Conservation (phyloP, 371 early-diverging fungal species). For the Mucor indicus region DNA sequence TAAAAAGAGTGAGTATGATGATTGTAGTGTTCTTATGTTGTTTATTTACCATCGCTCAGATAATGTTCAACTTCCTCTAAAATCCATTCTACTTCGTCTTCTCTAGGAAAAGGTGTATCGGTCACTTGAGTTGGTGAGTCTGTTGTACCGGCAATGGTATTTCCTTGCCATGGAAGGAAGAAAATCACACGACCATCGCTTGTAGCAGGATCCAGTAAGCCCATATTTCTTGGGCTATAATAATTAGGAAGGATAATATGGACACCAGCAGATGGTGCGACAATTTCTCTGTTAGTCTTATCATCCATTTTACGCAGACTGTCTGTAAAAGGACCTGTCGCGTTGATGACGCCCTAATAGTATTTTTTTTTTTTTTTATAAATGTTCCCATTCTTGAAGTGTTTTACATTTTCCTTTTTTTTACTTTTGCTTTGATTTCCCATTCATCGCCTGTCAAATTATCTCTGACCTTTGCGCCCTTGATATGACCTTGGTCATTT, state of each 20-base stretch:
- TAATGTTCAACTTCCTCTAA: constrained; percentile 92
- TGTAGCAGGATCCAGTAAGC: constrained; percentile 96
- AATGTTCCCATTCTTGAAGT: no score
- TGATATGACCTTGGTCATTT: constrained; percentile 60
- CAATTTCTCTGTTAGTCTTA: constrained; percentile 73
- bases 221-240: constrained; percentile 95
- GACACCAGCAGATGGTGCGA: constrained; percentile 95
- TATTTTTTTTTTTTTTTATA: not conserved
- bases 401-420: not conserved
- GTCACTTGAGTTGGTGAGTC: constrained; percentile 87
- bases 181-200: constrained; percentile 98
- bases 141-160: constrained; percentile 98
- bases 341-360: constrained; percentile 82
- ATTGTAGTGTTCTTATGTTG: no score
- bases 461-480: constrained; percentile 87
- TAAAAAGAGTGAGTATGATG: not conserved
- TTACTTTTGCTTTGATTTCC: constrained; percentile 81
- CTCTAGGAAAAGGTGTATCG: constrained; percentile 82
- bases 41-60: constrained; percentile 61
- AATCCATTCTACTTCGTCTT: constrained; percentile 96
- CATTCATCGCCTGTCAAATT: constrained; percentile 87
- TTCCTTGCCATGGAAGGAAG: constrained; percentile 98
- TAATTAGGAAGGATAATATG: constrained; percentile 96
- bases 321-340: constrained; percentile 73
- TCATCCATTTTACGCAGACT: constrained; percentile 89